Conservation (phyloP, 208 protist genomes). For the Crithidia thermophila region DNA sequence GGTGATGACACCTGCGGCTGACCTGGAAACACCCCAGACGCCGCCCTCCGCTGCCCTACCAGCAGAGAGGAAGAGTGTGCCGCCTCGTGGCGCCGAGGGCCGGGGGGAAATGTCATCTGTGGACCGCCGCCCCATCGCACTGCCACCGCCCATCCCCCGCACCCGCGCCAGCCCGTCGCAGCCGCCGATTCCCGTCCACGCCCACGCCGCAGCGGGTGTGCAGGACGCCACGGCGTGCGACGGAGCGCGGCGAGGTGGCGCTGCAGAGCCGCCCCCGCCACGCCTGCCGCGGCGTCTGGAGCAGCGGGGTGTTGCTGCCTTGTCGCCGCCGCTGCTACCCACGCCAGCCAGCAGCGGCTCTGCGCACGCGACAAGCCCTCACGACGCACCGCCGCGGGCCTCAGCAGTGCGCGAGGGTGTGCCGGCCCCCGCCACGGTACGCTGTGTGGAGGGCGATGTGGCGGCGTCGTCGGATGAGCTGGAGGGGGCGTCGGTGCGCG, state of each 20-base stretch:
- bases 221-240: neutral
- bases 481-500: neutral
- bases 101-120: no score
- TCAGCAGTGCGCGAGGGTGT: no score
- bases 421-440: slow-evolving; percentile 9
- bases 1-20: no score
- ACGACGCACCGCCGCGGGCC: neutral
- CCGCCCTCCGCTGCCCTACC: no score
- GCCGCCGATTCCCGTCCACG: neutral
- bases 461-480: neutral
- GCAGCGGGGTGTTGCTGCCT: neutral
- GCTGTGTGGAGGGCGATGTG: slow-evolving; percentile 15
- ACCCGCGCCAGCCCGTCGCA: neutral
- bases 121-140: no score
- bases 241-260: neutral
- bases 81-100: no score
- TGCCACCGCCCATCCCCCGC: slow-evolving; percentile 4
- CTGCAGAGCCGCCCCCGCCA: neutral
- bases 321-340: neutral
- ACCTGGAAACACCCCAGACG: no score
- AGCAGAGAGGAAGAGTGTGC: no score
- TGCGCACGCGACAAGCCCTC: neutral
- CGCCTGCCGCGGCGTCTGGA: neutral
- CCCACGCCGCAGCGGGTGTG: neutral
- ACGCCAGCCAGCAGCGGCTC: no score